phyloP scores from a whole-genome alignment of 345 rosid species.

The Clarkia xantiana region DNA sequence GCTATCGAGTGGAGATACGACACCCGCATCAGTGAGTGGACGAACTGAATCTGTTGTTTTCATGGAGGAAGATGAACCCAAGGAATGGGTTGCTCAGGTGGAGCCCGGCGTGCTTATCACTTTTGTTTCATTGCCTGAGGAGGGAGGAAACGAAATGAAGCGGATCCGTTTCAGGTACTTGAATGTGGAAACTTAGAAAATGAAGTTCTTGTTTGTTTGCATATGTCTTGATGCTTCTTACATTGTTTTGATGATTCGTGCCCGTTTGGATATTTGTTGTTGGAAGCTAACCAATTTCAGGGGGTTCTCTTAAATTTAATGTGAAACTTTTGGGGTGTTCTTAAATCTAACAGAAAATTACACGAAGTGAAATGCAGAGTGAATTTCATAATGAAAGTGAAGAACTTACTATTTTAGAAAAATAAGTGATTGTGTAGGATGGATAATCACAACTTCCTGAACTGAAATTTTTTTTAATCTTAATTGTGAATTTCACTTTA shows the following conservation, averaged over 20 bases:
- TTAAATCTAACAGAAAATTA: no score
- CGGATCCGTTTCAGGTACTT: slow-evolving; percentile 86
- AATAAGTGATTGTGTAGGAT: no score
- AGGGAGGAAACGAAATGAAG: slow-evolving; percentile 89
- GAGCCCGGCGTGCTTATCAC: slow-evolving; percentile 98
- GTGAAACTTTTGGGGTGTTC: no score
- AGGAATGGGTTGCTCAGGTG: slow-evolving; percentile 98
- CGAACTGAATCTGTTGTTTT: slow-evolving; percentile 63
- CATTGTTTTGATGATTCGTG: neutral
- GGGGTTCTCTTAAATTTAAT: no score
- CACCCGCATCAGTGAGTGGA: slow-evolving; percentile 76
- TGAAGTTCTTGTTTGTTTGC: slow-evolving; percentile 9
- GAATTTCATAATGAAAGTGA: no score
- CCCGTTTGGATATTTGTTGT: slow-evolving; percentile 2
- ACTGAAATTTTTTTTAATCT: no score
- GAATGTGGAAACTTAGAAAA: slow-evolving; percentile 6
- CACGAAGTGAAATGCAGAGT: no score
- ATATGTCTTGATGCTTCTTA: slow-evolving; percentile 1
- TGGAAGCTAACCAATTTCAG: no score
- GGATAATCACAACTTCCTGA: no score
- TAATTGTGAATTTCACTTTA: no score
- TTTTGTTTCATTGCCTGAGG: slow-evolving; percentile 64
- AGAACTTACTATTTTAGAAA: no score
- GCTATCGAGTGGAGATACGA: slow-evolving; percentile 81
- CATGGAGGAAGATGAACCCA: slow-evolving; percentile 85